These are phyloP conservation scores for Paralagenidium karlingii DNA, from an alignment of 352 stramenopile species.

Conservation along the genomic window DNA sequence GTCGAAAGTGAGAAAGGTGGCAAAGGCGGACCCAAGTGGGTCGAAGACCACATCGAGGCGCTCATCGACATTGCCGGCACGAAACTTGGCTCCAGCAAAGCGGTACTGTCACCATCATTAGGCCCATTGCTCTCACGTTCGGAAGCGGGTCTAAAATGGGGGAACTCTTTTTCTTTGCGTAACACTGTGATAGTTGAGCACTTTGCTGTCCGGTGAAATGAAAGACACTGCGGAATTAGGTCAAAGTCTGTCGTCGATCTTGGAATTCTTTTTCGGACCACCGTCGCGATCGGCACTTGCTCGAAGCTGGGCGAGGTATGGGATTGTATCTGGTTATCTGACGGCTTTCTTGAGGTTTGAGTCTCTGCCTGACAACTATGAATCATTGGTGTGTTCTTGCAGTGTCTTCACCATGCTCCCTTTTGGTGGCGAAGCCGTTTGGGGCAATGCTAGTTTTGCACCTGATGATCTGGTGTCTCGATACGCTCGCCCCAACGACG, in stretches of 20 bases:
- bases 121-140: neutral
- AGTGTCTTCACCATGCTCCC: slow-evolving; percentile 88
- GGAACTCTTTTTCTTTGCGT: neutral
- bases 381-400: no score
- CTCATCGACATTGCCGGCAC: slow-evolving; percentile 93
- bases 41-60: slow-evolving; percentile 84
- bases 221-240: slow-evolving; percentile 88
- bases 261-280: slow-evolving; percentile 68
- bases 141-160: neutral
- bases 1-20: slow-evolving; percentile 79
- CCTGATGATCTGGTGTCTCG: slow-evolving; percentile 52
- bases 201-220: slow-evolving; percentile 91
- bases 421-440: slow-evolving; percentile 86
- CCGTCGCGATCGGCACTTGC: slow-evolving; percentile 37
- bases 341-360: neutral
- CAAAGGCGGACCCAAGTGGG: slow-evolving; percentile 84
- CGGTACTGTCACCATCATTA: no score
- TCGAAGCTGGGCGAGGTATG: slow-evolving; percentile 38
- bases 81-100: slow-evolving; percentile 88
- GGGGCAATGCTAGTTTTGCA: slow-evolving; percentile 42
- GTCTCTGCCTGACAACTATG: no score
- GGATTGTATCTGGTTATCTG: neutral
- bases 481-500: slow-evolving; percentile 24
- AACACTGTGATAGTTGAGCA: slow-evolving; percentile 18
- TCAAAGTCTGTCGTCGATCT: slow-evolving; percentile 70